Percentiles rank a stretch among this genome's conserved stretches.
Evolutionary conservation across 805 yeast genomes (phyloP).

Genomic region (Cyberlindnera saturnus): DNA sequence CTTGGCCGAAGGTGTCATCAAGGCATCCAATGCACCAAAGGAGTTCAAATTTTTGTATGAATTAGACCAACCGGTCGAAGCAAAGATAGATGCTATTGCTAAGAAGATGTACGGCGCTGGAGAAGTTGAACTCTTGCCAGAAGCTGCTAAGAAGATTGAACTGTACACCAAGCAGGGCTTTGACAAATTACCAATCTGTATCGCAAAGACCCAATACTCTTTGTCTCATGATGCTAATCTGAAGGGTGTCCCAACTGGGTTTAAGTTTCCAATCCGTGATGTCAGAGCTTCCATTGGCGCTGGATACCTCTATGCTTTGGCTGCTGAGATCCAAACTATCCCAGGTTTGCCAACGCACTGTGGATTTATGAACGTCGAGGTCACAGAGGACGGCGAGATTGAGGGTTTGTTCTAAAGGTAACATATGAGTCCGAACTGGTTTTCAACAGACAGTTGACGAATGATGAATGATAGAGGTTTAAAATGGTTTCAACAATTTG

Average conservation of each 20-base stretch:
- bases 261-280: constrained; percentile 90
- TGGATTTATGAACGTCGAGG: constrained; percentile 96
- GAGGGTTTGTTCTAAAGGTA: constrained; percentile 72
- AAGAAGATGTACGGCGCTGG: constrained; percentile 90
- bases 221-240: constrained; percentile 88
- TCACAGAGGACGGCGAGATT: constrained; percentile 82
- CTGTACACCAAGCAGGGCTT: constrained; percentile 83
- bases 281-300: constrained; percentile 95
- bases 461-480: too few species aligned
- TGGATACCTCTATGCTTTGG: constrained; percentile 91
- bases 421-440: too few species aligned
- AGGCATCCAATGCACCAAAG: constrained; percentile 50
- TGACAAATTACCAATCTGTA: constrained; percentile 87
- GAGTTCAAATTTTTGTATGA: constrained; percentile 64
- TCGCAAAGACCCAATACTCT: constrained; percentile 96
- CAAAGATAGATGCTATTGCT: constrained; percentile 75
- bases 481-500: too few species aligned
- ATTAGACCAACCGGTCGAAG: constrained; percentile 65
- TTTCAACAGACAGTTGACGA: too few species aligned
- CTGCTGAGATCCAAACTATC: constrained; percentile 94
- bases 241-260: constrained; percentile 94
- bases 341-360: constrained; percentile 96
- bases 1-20: constrained; percentile 77
- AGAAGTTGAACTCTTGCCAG: constrained; percentile 72
- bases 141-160: constrained; percentile 76